Evolutionary conservation across 2,329 filamentous ascomycete species (phyloP), one percentile per base, ranked within the genome.

Genomic region (Diaporthe australafricana): DNA sequence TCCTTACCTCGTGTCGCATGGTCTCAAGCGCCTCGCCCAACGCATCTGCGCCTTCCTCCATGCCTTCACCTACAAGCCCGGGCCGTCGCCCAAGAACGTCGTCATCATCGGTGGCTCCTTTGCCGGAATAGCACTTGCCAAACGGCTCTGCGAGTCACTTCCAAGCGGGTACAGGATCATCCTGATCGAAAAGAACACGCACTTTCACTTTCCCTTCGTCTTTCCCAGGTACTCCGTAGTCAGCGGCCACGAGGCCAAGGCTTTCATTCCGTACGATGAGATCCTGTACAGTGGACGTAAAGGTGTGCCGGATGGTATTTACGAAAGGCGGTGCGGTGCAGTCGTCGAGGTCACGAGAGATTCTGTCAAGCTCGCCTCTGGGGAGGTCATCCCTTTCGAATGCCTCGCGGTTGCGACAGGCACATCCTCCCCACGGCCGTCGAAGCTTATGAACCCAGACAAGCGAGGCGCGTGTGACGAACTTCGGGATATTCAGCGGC

Each of bases 201-300:
- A 91, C 78, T 89, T 91, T 77, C 86, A 91, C 74, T 90, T 88
- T 75, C 87, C 87, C 0, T 92, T 88, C 84, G 84, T 87, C 16
- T 84, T 91, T 47, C 90, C 90, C 0, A 84, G 90, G 5, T 90
- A 87, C 77, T 87, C 84, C 50, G 89, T 91, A 17, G 81, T 88
- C 6, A 79, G 82, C n/a, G 86, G 84, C 25, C 86, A 90, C 57
- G 89, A 91, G 73, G 79, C 87, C 70, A 88, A 88, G 75, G 88
- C 88, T 0, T 91, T 91, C 73, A 87, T 92, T 53, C 89, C 90
- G 0, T 91, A 90, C 72, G 84, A 83, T 0, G 80, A 80, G 5
- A 81, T 84, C 50, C 75, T 87, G 3, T 47, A 27, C 35, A 30
- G 17, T 2, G 68, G 68, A n/a, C 68, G 60, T 7, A 78, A 77